A percentile compares a stretch with the other conserved stretches of the same genome.
Evolutionary conservation across 371 early-diverging fungal species (phyloP).

Genomic region (Conidiobolus incongruus): DNA sequence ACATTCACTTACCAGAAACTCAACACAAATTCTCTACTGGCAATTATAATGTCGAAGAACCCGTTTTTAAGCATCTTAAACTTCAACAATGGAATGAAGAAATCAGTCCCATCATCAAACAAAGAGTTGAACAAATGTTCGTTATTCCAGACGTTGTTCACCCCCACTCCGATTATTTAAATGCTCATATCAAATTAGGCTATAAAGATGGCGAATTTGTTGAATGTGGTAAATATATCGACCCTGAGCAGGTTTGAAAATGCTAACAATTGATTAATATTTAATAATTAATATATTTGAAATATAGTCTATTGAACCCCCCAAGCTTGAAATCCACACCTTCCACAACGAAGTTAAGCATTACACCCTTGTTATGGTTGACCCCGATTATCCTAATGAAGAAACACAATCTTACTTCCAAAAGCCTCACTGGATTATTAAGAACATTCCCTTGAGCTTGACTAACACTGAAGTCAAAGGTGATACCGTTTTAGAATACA

Average conservation of each 20-base stretch:
- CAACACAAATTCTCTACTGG: neutral
- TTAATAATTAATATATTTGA: conserved; percentile 7
- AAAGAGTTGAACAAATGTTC: conserved; percentile 54
- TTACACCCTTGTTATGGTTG: conserved; percentile 49
- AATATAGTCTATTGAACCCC: conserved; percentile 25
- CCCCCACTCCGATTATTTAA: conserved; percentile 18
- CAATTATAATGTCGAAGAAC: neutral
- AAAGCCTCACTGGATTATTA: conserved; percentile 40
- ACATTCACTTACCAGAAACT: neutral
- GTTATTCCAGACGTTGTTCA: conserved; percentile 53
- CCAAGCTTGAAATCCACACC: conserved; percentile 25
- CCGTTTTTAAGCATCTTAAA: neutral
- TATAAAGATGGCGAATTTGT: conserved; percentile 13
- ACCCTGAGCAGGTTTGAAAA: too few species aligned
- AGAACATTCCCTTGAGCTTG: conserved; percentile 3
- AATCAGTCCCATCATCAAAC: neutral
- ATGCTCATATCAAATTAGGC: conserved; percentile 21
- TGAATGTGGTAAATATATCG: conserved; percentile 13
- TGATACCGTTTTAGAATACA: conserved; percentile 32
- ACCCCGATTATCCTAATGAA: conserved; percentile 42
- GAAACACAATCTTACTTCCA: conserved; percentile 30
- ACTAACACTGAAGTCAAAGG: conserved; percentile 18
- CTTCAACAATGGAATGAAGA: neutral
- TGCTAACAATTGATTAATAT: conserved; percentile 9
- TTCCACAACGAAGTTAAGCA: conserved; percentile 41